These are phyloP conservation scores for Hymenoscyphus infarciens DNA, from an alignment of 2,329 filamentous ascomycete species.

Conservation along the genomic window DNA sequence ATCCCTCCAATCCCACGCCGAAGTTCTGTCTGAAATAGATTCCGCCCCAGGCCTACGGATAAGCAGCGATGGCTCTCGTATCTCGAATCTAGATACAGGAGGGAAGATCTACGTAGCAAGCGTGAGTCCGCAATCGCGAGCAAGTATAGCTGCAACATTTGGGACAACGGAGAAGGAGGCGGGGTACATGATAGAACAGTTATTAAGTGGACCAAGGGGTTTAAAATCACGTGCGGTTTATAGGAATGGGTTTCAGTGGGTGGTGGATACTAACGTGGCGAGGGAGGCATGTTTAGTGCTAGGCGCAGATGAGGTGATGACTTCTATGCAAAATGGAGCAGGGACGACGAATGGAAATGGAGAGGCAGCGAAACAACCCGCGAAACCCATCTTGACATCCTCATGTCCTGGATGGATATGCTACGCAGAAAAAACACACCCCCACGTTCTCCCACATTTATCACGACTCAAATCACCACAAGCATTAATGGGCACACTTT, in stretches of 20 bases:
- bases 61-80: constrained; percentile 34
- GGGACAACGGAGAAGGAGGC: constrained; percentile 70
- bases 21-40: constrained; percentile 82
- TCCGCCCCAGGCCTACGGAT: constrained; percentile 47
- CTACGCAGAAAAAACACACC: constrained; percentile 97
- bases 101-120: constrained; percentile 87
- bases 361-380: constrained; percentile 21
- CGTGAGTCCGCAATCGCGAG: constrained; percentile 85
- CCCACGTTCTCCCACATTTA: constrained; percentile 85
- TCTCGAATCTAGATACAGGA: constrained; percentile 53
- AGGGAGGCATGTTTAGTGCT: constrained; percentile 80
- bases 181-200: constrained; percentile 75
- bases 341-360: constrained; percentile 8
- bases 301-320: constrained; percentile 67
- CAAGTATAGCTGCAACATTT: constrained; percentile 82
- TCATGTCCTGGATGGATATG: constrained; percentile 98
- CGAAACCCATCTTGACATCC: constrained; percentile 71
- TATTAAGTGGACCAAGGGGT: constrained; percentile 68
- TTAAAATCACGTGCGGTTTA: constrained; percentile 67
- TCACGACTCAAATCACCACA: constrained; percentile 92
- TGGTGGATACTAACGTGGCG: constrained; percentile 83
- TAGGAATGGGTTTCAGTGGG: constrained; percentile 79
- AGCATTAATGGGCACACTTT: constrained; percentile 80
- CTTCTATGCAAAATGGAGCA: constrained; percentile 30
- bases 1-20: constrained; percentile 86